Conservation (phyloP, 148 eudicot species). For the Heliamphora exappendiculata region DNA sequence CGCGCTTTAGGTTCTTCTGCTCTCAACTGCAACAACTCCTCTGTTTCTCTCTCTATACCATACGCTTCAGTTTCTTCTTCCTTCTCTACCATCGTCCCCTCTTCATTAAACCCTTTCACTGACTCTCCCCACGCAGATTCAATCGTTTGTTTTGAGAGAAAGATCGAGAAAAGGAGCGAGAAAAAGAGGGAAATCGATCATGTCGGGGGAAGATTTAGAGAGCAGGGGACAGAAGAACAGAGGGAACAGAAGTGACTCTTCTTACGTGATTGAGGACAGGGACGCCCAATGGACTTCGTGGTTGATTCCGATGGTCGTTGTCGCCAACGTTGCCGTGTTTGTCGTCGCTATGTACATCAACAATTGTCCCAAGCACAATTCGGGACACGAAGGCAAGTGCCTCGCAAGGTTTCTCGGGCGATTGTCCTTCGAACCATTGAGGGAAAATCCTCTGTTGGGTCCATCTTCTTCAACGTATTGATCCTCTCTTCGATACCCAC, state of each 20-base stretch:
- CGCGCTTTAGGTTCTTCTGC: neutral
- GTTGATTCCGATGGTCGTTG: constrained; percentile 53
- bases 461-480: constrained; percentile 49
- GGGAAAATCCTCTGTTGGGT: constrained; percentile 60
- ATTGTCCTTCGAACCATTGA: constrained; percentile 57
- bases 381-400: constrained; percentile 15
- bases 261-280: constrained; percentile 15
- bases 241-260: neutral
- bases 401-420: constrained; percentile 52
- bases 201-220: constrained; percentile 18
- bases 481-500: constrained; percentile 2
- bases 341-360: constrained; percentile 46
- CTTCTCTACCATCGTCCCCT: neutral
- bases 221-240: constrained; percentile 18
- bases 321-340: constrained; percentile 50
- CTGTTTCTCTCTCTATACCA: neutral
- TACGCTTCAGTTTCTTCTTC: neutral
- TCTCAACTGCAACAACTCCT: constrained; percentile 1
- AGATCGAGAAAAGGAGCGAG: neutral
- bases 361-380: constrained; percentile 47
- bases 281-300: constrained; percentile 56
- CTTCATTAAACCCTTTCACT: neutral
- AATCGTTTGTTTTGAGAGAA: neutral
- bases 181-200: neutral
- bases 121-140: too few relatives aligned